These are phyloP conservation scores for Isabelozyma rhagii DNA, from an alignment of 805 yeast species.

Conservation along the genomic window DNA sequence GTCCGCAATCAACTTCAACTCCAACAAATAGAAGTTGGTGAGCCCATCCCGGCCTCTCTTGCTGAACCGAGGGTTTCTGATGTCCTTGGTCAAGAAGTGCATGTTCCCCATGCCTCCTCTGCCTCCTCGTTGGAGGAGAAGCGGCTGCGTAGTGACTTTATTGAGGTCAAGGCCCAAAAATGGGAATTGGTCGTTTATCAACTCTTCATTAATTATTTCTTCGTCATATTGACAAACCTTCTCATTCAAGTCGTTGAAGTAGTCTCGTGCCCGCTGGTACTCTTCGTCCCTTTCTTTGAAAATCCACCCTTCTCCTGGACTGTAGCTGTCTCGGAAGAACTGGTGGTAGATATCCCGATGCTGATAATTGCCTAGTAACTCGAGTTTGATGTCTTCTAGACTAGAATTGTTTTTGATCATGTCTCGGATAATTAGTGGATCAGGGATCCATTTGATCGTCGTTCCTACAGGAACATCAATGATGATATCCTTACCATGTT, in stretches of 20 bases:
- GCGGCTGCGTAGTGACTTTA: constrained; percentile 60
- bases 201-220: constrained; percentile 55
- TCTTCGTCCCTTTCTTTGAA: constrained; percentile 76
- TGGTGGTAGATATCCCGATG: constrained; percentile 29
- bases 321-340: constrained; percentile 57
- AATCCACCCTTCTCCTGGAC: constrained; percentile 83
- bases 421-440: constrained; percentile 49
- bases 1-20: constrained; percentile 86
- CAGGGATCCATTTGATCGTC: constrained; percentile 77
- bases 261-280: constrained; percentile 62
- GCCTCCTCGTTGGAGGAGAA: constrained; percentile 77
- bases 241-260: constrained; percentile 61
- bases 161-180: constrained; percentile 74
- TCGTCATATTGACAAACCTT: constrained; percentile 66
- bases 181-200: constrained; percentile 68
- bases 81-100: constrained; percentile 82
- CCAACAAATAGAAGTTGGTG: constrained; percentile 68
- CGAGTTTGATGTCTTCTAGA: constrained; percentile 1
- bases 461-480: constrained; percentile 94
- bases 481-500: constrained; percentile 72
- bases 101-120: constrained; percentile 94
- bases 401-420: constrained; percentile 12
- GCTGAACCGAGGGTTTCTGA: constrained; percentile 88
- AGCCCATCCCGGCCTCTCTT: constrained; percentile 74
- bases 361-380: background rate